Evolutionary conservation across 23 red algal species (phyloP).

Genomic region (Rhodosorus marinus): DNA sequence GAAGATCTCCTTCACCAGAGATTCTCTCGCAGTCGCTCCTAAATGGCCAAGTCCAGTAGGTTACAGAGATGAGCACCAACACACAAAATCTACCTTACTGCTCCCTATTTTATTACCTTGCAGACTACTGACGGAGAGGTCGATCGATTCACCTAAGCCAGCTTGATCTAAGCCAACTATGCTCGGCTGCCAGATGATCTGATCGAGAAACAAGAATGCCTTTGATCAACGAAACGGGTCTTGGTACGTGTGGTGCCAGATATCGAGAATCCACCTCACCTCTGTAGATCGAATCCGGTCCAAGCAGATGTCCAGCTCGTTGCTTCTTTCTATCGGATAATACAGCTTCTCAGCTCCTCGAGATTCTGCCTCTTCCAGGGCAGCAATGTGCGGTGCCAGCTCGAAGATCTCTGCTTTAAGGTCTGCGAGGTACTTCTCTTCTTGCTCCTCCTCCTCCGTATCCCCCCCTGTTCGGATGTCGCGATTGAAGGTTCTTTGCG

Average conservation of each 20-base stretch:
- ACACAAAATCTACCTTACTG: no score
- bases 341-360: conserved; percentile 15
- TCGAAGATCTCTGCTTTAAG: conserved; percentile 34
- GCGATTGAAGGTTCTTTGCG: no score
- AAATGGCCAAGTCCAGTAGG: no score
- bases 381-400: conserved; percentile 24
- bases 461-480: no score
- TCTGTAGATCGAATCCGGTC: conserved; percentile 41
- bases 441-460: conserved; percentile 30
- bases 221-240: no score
- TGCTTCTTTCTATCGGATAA: conserved; percentile 19
- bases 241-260: no score
- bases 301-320: conserved; percentile 23
- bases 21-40: neutral
- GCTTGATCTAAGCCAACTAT: conserved; percentile 47
- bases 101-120: no score
- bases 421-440: conserved; percentile 15
- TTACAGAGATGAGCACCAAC: no score
- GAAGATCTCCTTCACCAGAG: conserved; percentile 44
- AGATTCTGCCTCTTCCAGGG: conserved; percentile 5
- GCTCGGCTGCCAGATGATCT: conserved; percentile 35
- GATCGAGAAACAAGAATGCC: no score
- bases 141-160: conserved; percentile 35
- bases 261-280: no score
- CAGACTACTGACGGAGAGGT: neutral